Evolutionary conservation across 495 filamentous ascomycete genomes (phyloP).

Genomic region (Glutinoglossum americanum): DNA sequence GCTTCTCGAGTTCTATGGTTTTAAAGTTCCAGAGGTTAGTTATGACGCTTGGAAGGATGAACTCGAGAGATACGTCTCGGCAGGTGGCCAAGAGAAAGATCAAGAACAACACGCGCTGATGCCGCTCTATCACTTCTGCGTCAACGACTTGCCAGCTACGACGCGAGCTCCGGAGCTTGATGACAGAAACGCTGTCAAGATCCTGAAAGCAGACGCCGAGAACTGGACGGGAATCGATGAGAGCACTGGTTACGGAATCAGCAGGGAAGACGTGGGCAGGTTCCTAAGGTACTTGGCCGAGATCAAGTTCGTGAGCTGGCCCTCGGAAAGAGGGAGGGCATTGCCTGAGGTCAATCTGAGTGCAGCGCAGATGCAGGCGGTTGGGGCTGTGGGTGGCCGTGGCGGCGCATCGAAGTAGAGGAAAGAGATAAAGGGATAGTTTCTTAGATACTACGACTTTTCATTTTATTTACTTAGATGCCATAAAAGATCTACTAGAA

Average conservation of each 20-base stretch:
- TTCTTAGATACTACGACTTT: too few relatives aligned
- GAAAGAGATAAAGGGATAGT: background rate
- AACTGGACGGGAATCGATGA: background rate
- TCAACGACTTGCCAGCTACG: conserved; percentile 51
- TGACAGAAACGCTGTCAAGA: conserved; percentile 43
- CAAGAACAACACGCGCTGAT: conserved; percentile 43
- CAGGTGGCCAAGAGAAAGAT: conserved; percentile 24
- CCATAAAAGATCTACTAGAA: too few relatives aligned
- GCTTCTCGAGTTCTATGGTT: conserved; percentile 55
- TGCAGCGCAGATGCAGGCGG: background rate
- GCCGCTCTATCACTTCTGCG: conserved; percentile 74
- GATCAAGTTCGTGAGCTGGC: background rate
- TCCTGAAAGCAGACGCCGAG: conserved; percentile 34
- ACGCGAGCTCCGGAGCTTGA: conserved; percentile 67
- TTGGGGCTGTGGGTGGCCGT: background rate
- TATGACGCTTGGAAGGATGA: conserved; percentile 22
- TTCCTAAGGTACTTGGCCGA: background rate
- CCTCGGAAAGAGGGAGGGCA: background rate
- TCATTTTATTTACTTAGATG: too few relatives aligned
- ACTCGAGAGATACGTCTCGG: conserved; percentile 41
- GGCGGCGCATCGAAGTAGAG: background rate
- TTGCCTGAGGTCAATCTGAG: background rate
- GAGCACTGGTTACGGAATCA: background rate
- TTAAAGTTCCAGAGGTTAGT: conserved; percentile 41
- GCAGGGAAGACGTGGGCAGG: background rate